Evolutionary conservation across 306 rosid genomes (phyloP), one percentile per base, ranked within the genome.

Genomic region (Sicyos edulis): DNA sequence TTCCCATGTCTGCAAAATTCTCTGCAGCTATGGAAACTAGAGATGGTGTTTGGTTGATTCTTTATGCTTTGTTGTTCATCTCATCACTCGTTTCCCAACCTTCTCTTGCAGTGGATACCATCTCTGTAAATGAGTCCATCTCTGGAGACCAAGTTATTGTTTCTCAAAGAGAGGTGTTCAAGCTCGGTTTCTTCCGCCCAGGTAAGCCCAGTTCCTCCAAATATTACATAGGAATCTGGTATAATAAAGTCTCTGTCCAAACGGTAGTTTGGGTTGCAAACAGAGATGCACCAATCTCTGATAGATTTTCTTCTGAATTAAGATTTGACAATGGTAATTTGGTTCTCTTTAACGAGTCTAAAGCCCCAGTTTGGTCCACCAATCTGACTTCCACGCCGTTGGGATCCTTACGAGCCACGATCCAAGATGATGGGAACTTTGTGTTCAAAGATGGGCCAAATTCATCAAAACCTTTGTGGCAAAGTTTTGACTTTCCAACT

Each of bases 161-260:
- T 66, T 83, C 86, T 6, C 56, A 75, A 0, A 65, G 50, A 17
- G 66, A 44, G 0, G 14, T 24, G 8, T 83, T 79, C 66, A 83
- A 51, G 26, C 74, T 80, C 10, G 83, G 86, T 44, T 80, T 83
- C 84, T 78, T 74, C 79, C 47, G 19, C 0, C 78, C 84, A 71
- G 82, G 82, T 72, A 75, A 75, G 74, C 79, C 80, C 67, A 71
- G 68, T 29, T 34, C 78, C 50, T 57, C 78, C 14, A 74, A 79
- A 21, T 74, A 76, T 55, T 83, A 80, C 75, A 58, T 83, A 51
- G 80, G 86, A 70, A 74, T 80, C 17, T 83, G 81, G 86, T 79
- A 80, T 78, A 50, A 13, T 15, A 4, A 71, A 66, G 69, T 78
- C 1, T 42, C 81, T 2, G 1, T 0, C 2, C 42, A 8, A 11